Evolutionary conservation across 2,329 filamentous ascomycete genomes (phyloP).

Genomic region (Biscogniauxia mediterranea): DNA sequence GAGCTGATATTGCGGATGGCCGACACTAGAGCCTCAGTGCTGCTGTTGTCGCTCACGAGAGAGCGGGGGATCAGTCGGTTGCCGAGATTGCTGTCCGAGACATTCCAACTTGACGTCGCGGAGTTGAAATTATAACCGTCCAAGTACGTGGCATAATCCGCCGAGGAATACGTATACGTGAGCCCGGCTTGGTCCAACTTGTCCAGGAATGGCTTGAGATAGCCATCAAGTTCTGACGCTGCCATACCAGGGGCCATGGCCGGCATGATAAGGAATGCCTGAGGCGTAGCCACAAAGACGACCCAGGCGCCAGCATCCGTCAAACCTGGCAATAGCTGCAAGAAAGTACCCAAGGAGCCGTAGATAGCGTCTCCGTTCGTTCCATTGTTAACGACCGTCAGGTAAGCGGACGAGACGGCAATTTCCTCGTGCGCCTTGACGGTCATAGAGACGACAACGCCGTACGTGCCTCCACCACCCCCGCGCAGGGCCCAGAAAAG

Average conservation of each 20-base stretch:
- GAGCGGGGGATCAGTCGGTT: constrained; percentile 14
- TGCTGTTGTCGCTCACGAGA: constrained; percentile 7
- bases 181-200: constrained; percentile 10
- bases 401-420: constrained; percentile 1
- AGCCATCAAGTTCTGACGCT: constrained; percentile 4
- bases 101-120: constrained; percentile 14
- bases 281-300: constrained; percentile 8
- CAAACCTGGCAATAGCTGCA: constrained; percentile 10
- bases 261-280: constrained; percentile 14
- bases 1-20: constrained; percentile 13
- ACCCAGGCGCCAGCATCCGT: constrained; percentile 13
- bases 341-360: constrained; percentile 3
- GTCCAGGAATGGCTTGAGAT: constrained; percentile 4
- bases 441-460: constrained; percentile 42
- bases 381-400: constrained; percentile 6
- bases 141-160: constrained; percentile 8
- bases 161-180: constrained; percentile 9
- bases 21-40: constrained; percentile 5
- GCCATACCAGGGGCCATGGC: constrained; percentile 8
- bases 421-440: constrained; percentile 7
- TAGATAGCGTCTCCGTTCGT: constrained; percentile 11
- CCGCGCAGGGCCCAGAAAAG: constrained; percentile 64
- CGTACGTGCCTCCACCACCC: constrained; percentile 58
- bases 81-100: constrained; percentile 15
- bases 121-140: constrained; percentile 3